Evolutionary conservation across 148 eudicot genomes (phyloP), one percentile per base, ranked within the genome.

Genomic region (Cornus suecica): DNA sequence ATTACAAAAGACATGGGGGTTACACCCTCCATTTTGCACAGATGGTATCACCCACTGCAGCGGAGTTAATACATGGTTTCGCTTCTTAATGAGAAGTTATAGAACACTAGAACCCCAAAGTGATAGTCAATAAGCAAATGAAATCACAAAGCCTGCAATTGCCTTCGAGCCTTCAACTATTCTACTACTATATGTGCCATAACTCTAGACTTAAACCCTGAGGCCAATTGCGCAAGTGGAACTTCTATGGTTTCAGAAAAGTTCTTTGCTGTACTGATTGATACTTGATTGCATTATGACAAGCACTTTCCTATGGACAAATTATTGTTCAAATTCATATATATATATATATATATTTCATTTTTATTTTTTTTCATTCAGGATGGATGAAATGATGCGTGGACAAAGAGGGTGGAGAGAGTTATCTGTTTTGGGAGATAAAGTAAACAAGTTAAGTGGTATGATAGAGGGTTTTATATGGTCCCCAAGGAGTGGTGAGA

Each of bases 301-400:
- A 42, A 45, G 24, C 24, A 72, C 54, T 34, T 73, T 20, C 41
- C 14, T 32, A n/a, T 37, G 72, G 16, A 32, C 31, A 69, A 26
- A 32, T 26, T 69, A 32, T 42, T 18, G 10, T 67, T n/a, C 7
- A 27, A 29, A 24, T 2, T 71, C 62, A 54, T 45, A 11, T 16
- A n/a, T n/a, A n/a, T n/a, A n/a, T n/a, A n/a, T n/a, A n/a, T n/a
- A n/a, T n/a, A n/a, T 48, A 18, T 9, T 5, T 26, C 48, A 72
- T 51, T 42, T 74, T 56, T 37, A 48, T 48, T 48, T 48, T 51
- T 75, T 51, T 42, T 73, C 42, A 68, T 85, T 87, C 88, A 96
- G 99, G 86, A 96, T 96, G 99, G 99, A 96, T 86, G 99, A 96
- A 76, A 96, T 96, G 99, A 96, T 96, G 99, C 94, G 94, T 77